These are phyloP conservation scores for Ustilago cynodontis DNA, from an alignment of 1,284 basidiomycete genomes.

Conservation along the genomic window DNA sequence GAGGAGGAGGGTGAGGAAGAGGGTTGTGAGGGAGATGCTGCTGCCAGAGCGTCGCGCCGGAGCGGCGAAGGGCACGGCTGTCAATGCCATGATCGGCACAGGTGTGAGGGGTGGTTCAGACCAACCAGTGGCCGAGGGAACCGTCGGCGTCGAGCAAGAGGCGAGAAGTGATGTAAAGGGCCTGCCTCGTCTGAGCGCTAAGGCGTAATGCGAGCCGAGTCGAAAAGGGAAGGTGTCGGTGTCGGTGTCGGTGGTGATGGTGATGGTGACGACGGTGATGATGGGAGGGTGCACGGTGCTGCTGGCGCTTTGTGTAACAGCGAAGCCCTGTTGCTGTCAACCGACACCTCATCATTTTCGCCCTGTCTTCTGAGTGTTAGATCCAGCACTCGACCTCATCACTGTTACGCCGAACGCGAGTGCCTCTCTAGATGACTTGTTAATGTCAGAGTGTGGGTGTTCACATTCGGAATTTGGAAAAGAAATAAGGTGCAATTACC, in stretches of 20 bases:
- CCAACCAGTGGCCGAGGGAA: conserved; percentile 7
- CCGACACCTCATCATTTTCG: conserved; percentile 17
- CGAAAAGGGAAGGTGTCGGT: no score
- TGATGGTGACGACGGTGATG: no score
- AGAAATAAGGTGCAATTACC: conserved; percentile 21
- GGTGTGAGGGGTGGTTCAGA: not conserved
- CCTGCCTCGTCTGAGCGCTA: not conserved
- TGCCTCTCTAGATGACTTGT: no score
- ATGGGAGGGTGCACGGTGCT: not conserved
- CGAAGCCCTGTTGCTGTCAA: no score
- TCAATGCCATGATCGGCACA: conserved; percentile 9
- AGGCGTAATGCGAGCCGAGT: no score
- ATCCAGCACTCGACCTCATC: not conserved
- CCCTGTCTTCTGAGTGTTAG: not conserved
- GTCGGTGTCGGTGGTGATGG: not conserved
- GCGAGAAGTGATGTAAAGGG: no score
- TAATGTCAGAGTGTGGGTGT: no score
- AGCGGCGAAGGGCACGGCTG: conserved; percentile 3
- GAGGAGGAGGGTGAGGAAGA: conserved; percentile 14
- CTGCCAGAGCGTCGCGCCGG: not conserved
- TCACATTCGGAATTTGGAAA: not conserved
- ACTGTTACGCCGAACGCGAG: no score
- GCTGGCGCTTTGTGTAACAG: not conserved
- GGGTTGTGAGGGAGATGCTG: not conserved
- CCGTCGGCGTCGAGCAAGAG: not conserved